Percentiles rank a stretch among this genome's conserved stretches.
phyloP scores from a whole-genome alignment of 192 early-diverging fungal species.

The Coemansia sp. region DNA sequence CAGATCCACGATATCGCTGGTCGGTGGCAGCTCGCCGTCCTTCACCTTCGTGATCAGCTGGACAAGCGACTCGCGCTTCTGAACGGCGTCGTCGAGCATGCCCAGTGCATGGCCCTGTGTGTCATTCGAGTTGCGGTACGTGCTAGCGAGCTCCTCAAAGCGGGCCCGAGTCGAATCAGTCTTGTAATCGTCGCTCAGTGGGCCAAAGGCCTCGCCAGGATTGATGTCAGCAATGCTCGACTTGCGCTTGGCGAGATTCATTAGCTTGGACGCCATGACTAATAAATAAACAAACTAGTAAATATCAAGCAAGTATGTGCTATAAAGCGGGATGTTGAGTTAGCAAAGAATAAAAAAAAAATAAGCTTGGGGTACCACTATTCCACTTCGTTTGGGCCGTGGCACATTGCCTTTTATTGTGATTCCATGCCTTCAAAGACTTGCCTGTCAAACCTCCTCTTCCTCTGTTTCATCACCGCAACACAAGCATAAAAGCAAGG shows the following conservation, averaged over 20 bases:
- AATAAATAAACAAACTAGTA: neutral
- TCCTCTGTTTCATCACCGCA: neutral
- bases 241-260: conserved; percentile 23
- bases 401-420: neutral
- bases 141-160: conserved; percentile 49
- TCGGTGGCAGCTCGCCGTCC: conserved; percentile 37
- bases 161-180: conserved; percentile 43
- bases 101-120: conserved; percentile 21
- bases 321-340: neutral
- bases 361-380: neutral
- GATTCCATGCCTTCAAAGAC: neutral
- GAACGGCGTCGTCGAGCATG: conserved; percentile 22
- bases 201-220: conserved; percentile 29
- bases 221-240: conserved; percentile 32
- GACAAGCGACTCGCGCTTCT: conserved; percentile 25
- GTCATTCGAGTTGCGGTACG: conserved; percentile 43
- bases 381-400: neutral
- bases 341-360: neutral
- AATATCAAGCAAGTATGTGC: neutral
- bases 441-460: neutral
- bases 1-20: conserved; percentile 17
- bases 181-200: conserved; percentile 40
- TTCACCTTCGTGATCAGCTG: conserved; percentile 33
- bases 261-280: conserved; percentile 6
- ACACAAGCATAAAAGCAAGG: neutral